Conservation (phyloP, 495 filamentous ascomycete genomes). For the Annulohypoxylon nitens region DNA sequence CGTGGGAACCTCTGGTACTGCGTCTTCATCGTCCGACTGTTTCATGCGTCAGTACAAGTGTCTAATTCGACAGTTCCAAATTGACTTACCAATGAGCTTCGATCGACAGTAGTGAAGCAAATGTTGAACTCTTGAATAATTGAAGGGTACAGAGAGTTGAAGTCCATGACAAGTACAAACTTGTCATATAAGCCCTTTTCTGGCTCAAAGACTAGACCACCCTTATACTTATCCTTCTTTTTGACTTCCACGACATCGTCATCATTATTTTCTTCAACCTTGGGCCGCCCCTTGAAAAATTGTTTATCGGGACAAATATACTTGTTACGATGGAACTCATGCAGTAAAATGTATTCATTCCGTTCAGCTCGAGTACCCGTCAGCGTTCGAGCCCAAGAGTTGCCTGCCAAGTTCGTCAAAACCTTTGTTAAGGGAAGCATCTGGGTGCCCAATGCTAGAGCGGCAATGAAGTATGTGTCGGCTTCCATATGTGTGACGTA, state of each 20-base stretch:
- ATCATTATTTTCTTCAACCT: conserved; percentile 70
- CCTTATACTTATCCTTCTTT: conserved; percentile 99
- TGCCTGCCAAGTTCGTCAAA: conserved; percentile 95
- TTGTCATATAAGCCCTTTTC: conserved; percentile 98
- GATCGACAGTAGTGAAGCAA: conserved; percentile 96
- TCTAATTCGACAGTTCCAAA: background rate
- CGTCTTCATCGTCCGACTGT: conserved; percentile 84
- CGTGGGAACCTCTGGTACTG: conserved; percentile 74
- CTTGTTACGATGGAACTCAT: conserved; percentile 95
- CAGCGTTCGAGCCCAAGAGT: conserved; percentile 96
- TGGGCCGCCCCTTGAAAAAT: conserved; percentile 75
- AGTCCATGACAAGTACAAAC: conserved; percentile 98
- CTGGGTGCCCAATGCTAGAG: conserved; percentile 86
- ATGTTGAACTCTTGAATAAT: conserved; percentile 99
- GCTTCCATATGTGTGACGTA: conserved; percentile 92
- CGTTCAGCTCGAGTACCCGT: conserved; percentile 96
- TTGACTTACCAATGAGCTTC: conserved; percentile 68
- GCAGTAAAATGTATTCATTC: conserved; percentile 98
- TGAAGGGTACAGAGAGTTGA: conserved; percentile 98
- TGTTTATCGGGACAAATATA: conserved; percentile 97
- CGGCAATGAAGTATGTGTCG: conserved; percentile 95
- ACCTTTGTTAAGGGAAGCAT: conserved; percentile 95
- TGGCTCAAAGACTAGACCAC: conserved; percentile 97
- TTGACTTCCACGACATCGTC: conserved; percentile 78
- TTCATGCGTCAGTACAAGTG: conserved; percentile 39